Conservation (phyloP, 2,329 filamentous ascomycete genomes). For the Pseudocercospora pini-densiflorae region DNA sequence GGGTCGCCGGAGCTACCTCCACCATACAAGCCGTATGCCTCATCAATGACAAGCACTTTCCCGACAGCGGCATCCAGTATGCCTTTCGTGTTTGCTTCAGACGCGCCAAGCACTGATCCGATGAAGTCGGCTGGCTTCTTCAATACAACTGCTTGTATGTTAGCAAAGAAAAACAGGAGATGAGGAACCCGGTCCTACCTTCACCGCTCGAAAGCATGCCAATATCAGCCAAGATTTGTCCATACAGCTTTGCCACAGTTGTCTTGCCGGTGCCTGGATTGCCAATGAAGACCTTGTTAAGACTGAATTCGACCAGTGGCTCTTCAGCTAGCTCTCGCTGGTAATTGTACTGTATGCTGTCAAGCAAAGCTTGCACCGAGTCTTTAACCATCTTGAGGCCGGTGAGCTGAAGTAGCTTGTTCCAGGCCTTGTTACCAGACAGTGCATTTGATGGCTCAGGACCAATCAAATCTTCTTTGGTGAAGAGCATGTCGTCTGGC, state of each 20-base stretch:
- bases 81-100: slow-evolving; percentile 72
- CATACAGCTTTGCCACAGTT: slow-evolving; percentile 74
- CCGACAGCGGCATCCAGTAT: slow-evolving; percentile 70
- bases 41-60: slow-evolving; percentile 80
- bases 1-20: slow-evolving; percentile 46
- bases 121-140: background rate
- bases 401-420: background rate
- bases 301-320: slow-evolving; percentile 60
- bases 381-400: slow-evolving; percentile 60
- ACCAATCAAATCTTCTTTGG: background rate
- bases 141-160: background rate
- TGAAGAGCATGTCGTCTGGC: background rate
- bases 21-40: slow-evolving; percentile 71
- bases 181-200: background rate
- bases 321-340: slow-evolving; percentile 67
- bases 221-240: slow-evolving; percentile 68
- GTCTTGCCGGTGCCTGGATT: slow-evolving; percentile 78
- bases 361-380: slow-evolving; percentile 62
- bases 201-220: slow-evolving; percentile 47
- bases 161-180: background rate
- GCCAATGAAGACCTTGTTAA: slow-evolving; percentile 72
- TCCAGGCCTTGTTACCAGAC: background rate
- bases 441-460: background rate
- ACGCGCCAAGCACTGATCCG: slow-evolving; percentile 59
- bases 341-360: slow-evolving; percentile 68